Conservation (phyloP, 305 asterid genomes). For the Rubia peregrina region DNA sequence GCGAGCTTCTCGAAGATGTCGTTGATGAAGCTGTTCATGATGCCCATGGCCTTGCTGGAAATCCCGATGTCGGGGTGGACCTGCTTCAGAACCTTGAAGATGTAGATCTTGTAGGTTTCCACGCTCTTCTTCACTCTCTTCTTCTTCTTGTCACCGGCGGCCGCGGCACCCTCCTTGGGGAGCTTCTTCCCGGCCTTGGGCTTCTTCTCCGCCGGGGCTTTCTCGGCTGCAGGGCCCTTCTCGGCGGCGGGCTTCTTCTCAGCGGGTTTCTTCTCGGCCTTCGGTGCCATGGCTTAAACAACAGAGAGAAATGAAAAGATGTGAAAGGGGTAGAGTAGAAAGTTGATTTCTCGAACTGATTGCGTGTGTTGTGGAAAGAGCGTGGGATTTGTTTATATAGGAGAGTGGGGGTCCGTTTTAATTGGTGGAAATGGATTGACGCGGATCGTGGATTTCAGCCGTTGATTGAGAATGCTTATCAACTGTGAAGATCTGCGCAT, state of each 20-base stretch:
- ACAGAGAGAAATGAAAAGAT: background rate
- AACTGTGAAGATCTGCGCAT: conserved; percentile 21
- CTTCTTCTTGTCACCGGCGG: conserved; percentile 52
- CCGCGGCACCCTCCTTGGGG: conserved; percentile 45
- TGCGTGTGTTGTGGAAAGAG: background rate
- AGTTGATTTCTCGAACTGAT: background rate
- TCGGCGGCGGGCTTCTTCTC: conserved; percentile 46
- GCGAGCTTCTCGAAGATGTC: conserved; percentile 82
- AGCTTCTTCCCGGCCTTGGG: conserved; percentile 55
- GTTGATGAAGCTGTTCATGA: conserved; percentile 72
- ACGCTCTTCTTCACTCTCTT: conserved; percentile 44
- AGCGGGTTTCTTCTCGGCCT: conserved; percentile 41
- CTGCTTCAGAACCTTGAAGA: conserved; percentile 73
- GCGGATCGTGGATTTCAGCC: conserved; percentile 25
- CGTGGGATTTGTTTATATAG: conserved; percentile 14
- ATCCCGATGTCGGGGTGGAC: conserved; percentile 65
- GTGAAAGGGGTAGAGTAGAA: background rate
- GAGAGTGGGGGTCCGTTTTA: conserved; percentile 8
- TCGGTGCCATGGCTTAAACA: conserved; percentile 39
- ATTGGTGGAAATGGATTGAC: conserved; percentile 26
- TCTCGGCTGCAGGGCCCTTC: conserved; percentile 41
- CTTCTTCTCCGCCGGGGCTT: conserved; percentile 54
- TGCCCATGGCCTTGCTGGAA: conserved; percentile 77
- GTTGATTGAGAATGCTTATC: conserved; percentile 12
- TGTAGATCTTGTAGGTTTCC: conserved; percentile 79